phyloP scores from a whole-genome alignment of 192 early-diverging fungal genomes.

The Radiomyces spectabilis region DNA sequence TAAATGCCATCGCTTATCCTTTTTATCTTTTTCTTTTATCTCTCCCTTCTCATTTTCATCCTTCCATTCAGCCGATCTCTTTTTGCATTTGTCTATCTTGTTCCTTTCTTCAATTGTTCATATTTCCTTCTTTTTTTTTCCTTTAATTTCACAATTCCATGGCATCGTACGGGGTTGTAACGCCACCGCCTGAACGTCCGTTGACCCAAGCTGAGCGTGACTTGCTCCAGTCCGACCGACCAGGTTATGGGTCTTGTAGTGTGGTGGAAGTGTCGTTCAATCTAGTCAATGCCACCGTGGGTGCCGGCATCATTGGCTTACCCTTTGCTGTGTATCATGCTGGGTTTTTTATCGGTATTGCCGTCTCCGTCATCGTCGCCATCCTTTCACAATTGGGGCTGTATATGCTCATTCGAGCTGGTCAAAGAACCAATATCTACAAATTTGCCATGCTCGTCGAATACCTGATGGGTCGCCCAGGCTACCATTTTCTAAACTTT shows the following conservation, averaged over 20 bases:
- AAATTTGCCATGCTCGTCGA: slow-evolving; percentile 47
- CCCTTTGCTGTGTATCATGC: slow-evolving; percentile 55
- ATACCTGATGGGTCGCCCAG: slow-evolving; percentile 42
- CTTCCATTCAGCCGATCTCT: no score
- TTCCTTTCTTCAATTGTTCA: neutral
- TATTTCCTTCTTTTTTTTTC: neutral
- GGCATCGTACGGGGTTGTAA: neutral
- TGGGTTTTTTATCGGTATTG: slow-evolving; percentile 51
- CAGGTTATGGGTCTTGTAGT: slow-evolving; percentile 33
- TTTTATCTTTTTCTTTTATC: no score
- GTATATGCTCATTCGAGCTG: slow-evolving; percentile 47
- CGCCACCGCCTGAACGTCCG: neutral
- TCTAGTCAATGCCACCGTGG: slow-evolving; percentile 64
- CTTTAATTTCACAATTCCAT: neutral
- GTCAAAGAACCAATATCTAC: slow-evolving; percentile 44
- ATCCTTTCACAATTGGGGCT: slow-evolving; percentile 45
- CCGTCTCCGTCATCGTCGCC: slow-evolving; percentile 37
- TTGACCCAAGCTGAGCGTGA: slow-evolving; percentile 16
- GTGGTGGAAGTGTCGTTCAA: slow-evolving; percentile 45
- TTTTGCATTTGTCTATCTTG: no score
- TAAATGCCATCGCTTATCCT: no score
- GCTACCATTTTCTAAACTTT: slow-evolving; percentile 45
- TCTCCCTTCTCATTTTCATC: no score
- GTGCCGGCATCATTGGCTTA: slow-evolving; percentile 62
- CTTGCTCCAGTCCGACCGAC: slow-evolving; percentile 24